Evolutionary conservation across 1,139 yeast species (phyloP), one percentile per base, ranked within the genome.

Genomic region (Suhomyces maxii): DNA sequence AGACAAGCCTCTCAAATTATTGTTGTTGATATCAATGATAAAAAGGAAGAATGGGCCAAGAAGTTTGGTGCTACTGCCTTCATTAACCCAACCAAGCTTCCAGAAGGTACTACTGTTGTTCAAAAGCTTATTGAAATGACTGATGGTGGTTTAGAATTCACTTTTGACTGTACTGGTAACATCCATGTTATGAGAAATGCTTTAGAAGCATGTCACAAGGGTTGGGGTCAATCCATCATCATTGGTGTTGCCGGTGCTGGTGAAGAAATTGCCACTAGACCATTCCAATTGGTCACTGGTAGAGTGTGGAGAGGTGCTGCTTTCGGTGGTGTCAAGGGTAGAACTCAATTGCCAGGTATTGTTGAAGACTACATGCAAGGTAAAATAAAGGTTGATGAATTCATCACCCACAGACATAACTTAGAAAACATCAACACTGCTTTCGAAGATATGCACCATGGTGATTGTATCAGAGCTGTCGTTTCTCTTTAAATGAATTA

Each of bases 171-270:
- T 78, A 93, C 99, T 46, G 99, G 99, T 74, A 95, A 93, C 65
- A 93, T 86, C 51, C 70, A 81, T 40, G 99, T 93, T 45, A 93
- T 93, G 99, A 84, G 98, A 74, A 76, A 82, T 62, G 99, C 99
- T 18, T 79, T 93, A 57, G 98, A 93, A 76, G 89, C 97, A 34
- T 89, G 97, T 68, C 98, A 93, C 77, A 91, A 91, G 75, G 99
- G 99, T 55, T 95, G 99, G 98, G 99, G 99, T 69, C 83, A 85
- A 61, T 89, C 97, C 26, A 79, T 93, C 59, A 77, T 93, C 61
- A 93, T 93, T 65, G 99, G 99, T 65, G 99, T 95, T 58, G 99
- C 99, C 40, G 96, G 97, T 57, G 96, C 98, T 41, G 99, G 99
- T 58, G 80, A 90, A 71, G 98, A 93, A 72, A 91, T 95, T 56